A percentile compares a stretch with the other conserved stretches of the same genome.
These are phyloP conservation scores for Trichoderma atrobrunneum DNA, from an alignment of 2,329 filamentous ascomycete genomes.

Conservation along the genomic window DNA sequence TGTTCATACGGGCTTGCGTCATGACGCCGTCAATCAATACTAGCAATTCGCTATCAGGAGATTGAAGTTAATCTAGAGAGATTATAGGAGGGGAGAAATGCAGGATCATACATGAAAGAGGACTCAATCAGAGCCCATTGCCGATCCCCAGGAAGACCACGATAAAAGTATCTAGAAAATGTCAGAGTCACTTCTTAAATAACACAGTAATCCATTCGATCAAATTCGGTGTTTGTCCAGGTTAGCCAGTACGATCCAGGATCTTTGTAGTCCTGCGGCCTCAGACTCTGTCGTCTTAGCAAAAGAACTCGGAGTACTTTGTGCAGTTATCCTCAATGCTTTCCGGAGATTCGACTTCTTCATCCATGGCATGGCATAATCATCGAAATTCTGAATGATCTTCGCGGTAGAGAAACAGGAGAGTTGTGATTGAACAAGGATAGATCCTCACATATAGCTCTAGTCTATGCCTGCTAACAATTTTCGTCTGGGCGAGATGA, in stretches of 20 bases:
- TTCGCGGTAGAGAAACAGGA: background rate
- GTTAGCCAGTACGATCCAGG: background rate
- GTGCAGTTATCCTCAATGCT: background rate
- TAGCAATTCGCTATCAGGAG: background rate
- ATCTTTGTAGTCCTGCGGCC: background rate
- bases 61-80: background rate
- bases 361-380: background rate
- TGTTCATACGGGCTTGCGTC: background rate
- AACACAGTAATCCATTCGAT: background rate
- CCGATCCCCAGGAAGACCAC: no score
- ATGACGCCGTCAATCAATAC: background rate
- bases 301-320: background rate
- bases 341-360: background rate
- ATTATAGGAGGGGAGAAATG: background rate
- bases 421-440: background rate
- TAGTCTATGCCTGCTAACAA: background rate
- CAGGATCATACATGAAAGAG: background rate
- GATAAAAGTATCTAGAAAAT: no score
- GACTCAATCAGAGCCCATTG: background rate
- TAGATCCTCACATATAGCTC: background rate
- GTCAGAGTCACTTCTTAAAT: background rate
- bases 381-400: background rate
- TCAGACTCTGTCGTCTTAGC: background rate
- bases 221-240: background rate
- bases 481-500: background rate